phyloP scores from a whole-genome alignment of 768 basidiomycete genomes.

The Boletus coccyginus region DNA sequence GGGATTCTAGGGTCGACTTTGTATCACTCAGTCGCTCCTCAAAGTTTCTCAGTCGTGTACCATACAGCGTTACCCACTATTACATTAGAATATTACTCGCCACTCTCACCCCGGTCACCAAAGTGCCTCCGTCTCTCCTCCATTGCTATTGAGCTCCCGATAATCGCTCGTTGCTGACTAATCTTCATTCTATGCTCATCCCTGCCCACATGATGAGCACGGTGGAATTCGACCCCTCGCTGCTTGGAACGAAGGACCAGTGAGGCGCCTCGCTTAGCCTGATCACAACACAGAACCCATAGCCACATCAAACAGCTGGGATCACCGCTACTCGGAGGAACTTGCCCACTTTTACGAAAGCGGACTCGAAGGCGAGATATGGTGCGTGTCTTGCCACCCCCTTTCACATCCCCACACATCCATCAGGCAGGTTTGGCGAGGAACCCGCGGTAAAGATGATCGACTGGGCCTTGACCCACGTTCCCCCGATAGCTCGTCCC shows the following conservation, averaged over 20 bases:
- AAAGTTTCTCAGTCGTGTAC: conserved; percentile 18
- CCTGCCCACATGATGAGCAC: conserved; percentile 28
- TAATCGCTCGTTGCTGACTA: conserved; percentile 13
- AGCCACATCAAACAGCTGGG: conserved; percentile 55
- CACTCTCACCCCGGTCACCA: conserved; percentile 1
- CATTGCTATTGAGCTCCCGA: no score
- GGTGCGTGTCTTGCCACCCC: conserved; percentile 43
- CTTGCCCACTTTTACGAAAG: conserved; percentile 70
- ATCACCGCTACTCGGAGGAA: conserved; percentile 69
- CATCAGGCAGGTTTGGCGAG: conserved; percentile 66
- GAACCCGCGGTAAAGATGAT: conserved; percentile 79
- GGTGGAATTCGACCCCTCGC: conserved; percentile 61
- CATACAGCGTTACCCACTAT: conserved; percentile 8
- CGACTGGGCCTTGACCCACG: conserved; percentile 59
- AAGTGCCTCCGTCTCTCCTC: no score
- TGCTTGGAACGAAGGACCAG: conserved; percentile 79
- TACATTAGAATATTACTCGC: conserved; percentile 19
- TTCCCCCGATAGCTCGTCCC: conserved; percentile 46
- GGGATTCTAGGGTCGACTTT: not conserved
- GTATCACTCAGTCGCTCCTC: conserved; percentile 1
- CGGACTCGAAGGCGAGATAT: conserved; percentile 83
- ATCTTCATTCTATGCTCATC: not conserved
- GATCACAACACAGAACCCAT: not conserved
- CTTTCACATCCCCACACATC: not conserved
- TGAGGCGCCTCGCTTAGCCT: conserved; percentile 36